Base-by-base conservation (phyloP, 2,329 filamentous ascomycete genomes). In the Diaporthe sp. region DNA sequence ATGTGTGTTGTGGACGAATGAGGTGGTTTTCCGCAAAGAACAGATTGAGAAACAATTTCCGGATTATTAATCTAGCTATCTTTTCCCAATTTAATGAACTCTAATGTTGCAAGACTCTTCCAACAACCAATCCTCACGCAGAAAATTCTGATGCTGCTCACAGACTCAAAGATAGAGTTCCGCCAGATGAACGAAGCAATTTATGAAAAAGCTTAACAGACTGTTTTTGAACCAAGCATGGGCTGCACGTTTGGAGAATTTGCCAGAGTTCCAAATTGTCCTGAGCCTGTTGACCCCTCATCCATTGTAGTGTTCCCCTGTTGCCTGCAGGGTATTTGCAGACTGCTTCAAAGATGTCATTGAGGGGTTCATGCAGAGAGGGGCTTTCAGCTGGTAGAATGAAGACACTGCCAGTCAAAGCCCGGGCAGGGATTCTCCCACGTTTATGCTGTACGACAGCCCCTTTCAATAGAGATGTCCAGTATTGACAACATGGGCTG, bases 1-100 rank as follows among this genome's bases (percentile, higher is more conserved):
- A 19, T n/a, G 1, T 13, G 2, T 2, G 2, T 19, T 3, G 12
- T 7, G 25, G 47, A 27, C 1, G 25, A 15, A 4, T 3, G 27
- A 37, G 10, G 35, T 22, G 22, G 32, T 25, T 22, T 68, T 15
- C n/a, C 8, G 10, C 2, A 3, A 19, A 9, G 0, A 5, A 22
- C 8, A 17, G 13, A 3, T 22, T 22, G 17, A n/a, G 3, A 4
- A 27, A 12, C 6, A 3, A 12, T 39, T 25, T 19, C 3, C 56
- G n/a, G 8, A 4, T n/a, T 7, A 50, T 10, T 50, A 22, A 4
- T n/a, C 22, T n/a, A n/a, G 8, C n/a, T 25, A 13, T 5, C 9
- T 4, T 1, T 35, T 17, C 5, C 35, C 12, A 25, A 12, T 17
- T 50, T 17, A n/a, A 5, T n/a, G 2, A 35, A 50, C 1, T 2